Percentiles rank a stretch among this genome's conserved stretches.
These are phyloP conservation scores for Trichoderma asperellum DNA, from an alignment of 2,329 filamentous ascomycete genomes.

Conservation along the genomic window DNA sequence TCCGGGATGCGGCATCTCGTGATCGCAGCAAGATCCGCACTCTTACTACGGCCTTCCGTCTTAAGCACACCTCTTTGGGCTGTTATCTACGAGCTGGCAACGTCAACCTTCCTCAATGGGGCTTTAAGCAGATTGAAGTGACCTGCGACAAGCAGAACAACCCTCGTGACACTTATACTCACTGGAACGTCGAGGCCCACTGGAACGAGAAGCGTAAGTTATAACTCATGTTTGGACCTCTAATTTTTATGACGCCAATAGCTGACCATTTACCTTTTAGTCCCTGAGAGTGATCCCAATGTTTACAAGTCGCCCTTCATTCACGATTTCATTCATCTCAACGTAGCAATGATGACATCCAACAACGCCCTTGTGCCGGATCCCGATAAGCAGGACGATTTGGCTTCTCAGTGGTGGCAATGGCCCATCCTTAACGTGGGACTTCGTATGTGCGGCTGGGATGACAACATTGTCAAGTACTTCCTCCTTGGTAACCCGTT, in stretches of 20 bases:
- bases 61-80: constrained; percentile 78
- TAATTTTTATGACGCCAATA: neutral
- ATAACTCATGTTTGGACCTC: neutral
- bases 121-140: constrained; percentile 99
- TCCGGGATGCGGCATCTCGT: constrained; percentile 83
- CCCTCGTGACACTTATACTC: constrained; percentile 89
- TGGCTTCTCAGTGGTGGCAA: constrained; percentile 97
- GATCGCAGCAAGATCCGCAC: constrained; percentile 87
- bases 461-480: constrained; percentile 94
- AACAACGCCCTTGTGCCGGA: constrained; percentile 98
- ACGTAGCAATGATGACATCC: constrained; percentile 99
- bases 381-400: constrained; percentile 97
- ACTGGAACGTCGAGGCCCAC: constrained; percentile 98
- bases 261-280: constrained; percentile 49
- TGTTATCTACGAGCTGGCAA: constrained; percentile 97
- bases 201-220: constrained; percentile 87
- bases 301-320: constrained; percentile 97
- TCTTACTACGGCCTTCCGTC: constrained; percentile 87
- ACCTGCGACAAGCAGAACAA: constrained; percentile 94
- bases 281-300: constrained; percentile 85
- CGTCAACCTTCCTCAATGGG: constrained; percentile 96
- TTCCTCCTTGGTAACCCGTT: constrained; percentile 96
- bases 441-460: constrained; percentile 98
- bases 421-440: constrained; percentile 96
- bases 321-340: constrained; percentile 96